A percentile compares a stretch with the other conserved stretches of the same genome.
Evolutionary conservation across 1,139 yeast species (phyloP).

Genomic region (Diutina siamensis): DNA sequence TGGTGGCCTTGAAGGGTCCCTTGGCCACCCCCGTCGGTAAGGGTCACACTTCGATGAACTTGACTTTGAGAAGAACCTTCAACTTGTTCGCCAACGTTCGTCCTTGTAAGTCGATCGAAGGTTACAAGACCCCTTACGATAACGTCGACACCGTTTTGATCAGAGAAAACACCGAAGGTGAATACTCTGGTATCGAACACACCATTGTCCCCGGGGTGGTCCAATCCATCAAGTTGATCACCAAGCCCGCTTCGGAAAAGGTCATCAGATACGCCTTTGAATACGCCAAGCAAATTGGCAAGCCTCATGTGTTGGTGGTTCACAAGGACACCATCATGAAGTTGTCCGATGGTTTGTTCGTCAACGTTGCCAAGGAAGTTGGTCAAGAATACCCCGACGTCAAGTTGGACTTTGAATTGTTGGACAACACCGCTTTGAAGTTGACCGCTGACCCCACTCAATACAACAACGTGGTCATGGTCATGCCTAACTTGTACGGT

Average conservation of each 20-base stretch:
- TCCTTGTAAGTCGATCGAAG: constrained; percentile 89
- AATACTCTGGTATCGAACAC: constrained; percentile 98
- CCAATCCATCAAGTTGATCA: constrained; percentile 93
- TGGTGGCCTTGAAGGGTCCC: constrained; percentile 95
- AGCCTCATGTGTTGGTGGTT: constrained; percentile 85
- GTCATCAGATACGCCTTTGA: constrained; percentile 95
- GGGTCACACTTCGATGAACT: constrained; percentile 95
- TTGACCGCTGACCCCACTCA: constrained; percentile 82
- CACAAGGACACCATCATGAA: constrained; percentile 99
- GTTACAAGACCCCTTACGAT: constrained; percentile 90
- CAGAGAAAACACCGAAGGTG: constrained; percentile 99
- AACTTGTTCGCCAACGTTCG: constrained; percentile 93
- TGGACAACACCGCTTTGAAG: constrained; percentile 90
- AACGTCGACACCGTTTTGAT: constrained; percentile 90
- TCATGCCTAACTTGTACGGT: constrained; percentile 98
- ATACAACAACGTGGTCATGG: constrained; percentile 79
- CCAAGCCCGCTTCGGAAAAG: constrained; percentile 92
- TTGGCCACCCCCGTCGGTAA: constrained; percentile 97
- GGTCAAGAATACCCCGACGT: constrained; percentile 89
- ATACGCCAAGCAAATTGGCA: constrained; percentile 82
- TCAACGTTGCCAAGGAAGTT: constrained; percentile 80
- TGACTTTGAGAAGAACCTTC: constrained; percentile 95
- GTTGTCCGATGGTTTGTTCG: constrained; percentile 94
- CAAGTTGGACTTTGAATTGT: constrained; percentile 70
- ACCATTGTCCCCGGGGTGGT: constrained; percentile 97